Conservation (phyloP, 1,284 basidiomycete genomes). For the Cutaneotrichosporon sp. region DNA sequence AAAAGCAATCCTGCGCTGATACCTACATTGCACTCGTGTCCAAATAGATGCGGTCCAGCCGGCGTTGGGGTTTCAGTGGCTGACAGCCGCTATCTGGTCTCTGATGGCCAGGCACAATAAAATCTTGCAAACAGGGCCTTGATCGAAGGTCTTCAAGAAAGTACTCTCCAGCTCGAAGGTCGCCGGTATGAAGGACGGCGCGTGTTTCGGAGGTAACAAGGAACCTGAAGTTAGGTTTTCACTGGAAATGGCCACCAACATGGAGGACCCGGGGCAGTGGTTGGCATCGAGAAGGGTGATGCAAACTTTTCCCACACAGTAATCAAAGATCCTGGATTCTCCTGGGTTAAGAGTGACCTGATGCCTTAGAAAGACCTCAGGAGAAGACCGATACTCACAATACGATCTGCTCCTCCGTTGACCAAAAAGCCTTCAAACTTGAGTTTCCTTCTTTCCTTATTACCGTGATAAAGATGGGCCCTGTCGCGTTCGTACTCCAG, state of each 20-base stretch:
- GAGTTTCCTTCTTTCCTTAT: constrained; percentile 55
- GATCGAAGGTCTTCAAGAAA: constrained; percentile 63
- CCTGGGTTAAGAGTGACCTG: constrained; percentile 34
- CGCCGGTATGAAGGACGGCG: constrained; percentile 83
- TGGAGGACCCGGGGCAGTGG: constrained; percentile 87
- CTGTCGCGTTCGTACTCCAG: constrained; percentile 67
- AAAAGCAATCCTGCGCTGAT: background rate
- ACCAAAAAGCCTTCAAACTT: constrained; percentile 41
- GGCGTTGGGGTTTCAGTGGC: constrained; percentile 1
- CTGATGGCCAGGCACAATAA: constrained; percentile 51
- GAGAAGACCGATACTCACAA: no score
- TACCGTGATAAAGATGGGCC: constrained; percentile 52
- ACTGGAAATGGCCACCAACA: constrained; percentile 54
- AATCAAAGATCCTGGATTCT: constrained; percentile 57
- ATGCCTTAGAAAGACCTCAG: no score
- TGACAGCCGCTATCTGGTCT: no score
- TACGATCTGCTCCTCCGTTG: background rate
- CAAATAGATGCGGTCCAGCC: constrained; percentile 73
- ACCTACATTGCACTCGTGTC: constrained; percentile 58
- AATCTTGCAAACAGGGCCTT: constrained; percentile 66
- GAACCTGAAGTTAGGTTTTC: constrained; percentile 57
- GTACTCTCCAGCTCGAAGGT: constrained; percentile 77
- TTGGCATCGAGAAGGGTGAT: constrained; percentile 86
- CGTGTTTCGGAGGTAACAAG: constrained; percentile 69
- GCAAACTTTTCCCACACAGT: constrained; percentile 52